These are phyloP conservation scores for Kwoniella mangroviensis DNA, from an alignment of 768 basidiomycete genomes.

Conservation along the genomic window DNA sequence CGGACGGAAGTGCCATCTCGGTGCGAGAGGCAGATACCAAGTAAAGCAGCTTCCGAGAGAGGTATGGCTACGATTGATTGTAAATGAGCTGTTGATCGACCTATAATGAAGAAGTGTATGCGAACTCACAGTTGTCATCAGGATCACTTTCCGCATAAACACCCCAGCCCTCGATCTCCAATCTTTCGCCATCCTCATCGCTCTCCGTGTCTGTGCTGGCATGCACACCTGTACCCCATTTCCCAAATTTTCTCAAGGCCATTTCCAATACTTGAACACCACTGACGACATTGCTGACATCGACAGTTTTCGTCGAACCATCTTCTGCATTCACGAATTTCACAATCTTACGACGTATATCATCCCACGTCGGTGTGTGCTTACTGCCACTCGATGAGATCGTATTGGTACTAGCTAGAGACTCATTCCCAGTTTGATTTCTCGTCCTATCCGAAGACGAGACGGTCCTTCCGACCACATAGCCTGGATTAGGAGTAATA, in stretches of 20 bases:
- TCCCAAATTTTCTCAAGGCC: constrained; percentile 87
- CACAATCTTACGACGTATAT: constrained; percentile 79
- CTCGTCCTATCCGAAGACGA: constrained; percentile 7
- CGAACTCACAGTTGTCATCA: constrained; percentile 60
- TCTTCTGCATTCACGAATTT: constrained; percentile 87
- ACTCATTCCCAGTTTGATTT: constrained; percentile 13
- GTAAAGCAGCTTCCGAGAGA: constrained; percentile 77
- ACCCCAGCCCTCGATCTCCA: constrained; percentile 87
- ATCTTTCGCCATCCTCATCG: constrained; percentile 67
- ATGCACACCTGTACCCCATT: constrained; percentile 60
- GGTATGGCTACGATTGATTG: constrained; percentile 64
- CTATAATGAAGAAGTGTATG: background rate
- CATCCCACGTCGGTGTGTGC: constrained; percentile 67
- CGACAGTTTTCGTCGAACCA: constrained; percentile 71
- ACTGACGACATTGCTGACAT: constrained; percentile 72
- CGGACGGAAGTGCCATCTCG: constrained; percentile 73
- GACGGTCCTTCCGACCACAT: constrained; percentile 11
- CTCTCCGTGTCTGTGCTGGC: constrained; percentile 64
- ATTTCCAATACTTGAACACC: constrained; percentile 86
- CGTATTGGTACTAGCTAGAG: constrained; percentile 9
- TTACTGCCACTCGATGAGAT: constrained; percentile 14
- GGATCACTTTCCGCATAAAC: constrained; percentile 70
- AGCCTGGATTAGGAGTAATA: constrained; percentile 25
- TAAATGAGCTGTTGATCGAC: background rate
- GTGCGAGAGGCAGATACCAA: constrained; percentile 80